phyloP scores from a whole-genome alignment of 2,329 filamentous ascomycete genomes.

The Westerdykella ornata region DNA sequence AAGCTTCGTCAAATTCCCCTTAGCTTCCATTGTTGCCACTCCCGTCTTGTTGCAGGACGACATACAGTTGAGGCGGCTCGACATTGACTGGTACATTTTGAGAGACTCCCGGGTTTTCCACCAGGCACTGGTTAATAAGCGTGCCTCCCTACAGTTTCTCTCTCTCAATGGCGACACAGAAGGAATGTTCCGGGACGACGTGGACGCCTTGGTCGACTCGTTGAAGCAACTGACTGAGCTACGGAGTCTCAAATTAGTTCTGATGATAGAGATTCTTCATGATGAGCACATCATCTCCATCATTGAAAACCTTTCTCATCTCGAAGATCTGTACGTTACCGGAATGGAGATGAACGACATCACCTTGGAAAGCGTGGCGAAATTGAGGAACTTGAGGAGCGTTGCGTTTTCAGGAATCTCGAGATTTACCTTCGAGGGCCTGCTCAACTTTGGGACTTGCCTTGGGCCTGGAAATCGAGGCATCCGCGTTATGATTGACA shows the following conservation, averaged over 20 bases:
- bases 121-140: constrained; percentile 48
- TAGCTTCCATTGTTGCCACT: constrained; percentile 48
- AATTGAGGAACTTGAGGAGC: constrained; percentile 45
- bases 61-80: constrained; percentile 44
- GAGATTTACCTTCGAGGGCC: constrained; percentile 47
- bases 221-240: constrained; percentile 49
- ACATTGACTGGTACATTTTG: constrained; percentile 45
- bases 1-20: constrained; percentile 46
- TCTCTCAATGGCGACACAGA: constrained; percentile 45
- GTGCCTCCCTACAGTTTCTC: constrained; percentile 43
- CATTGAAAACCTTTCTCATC: constrained; percentile 39
- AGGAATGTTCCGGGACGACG: constrained; percentile 42
- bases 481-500: constrained; percentile 40
- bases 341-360: constrained; percentile 50
- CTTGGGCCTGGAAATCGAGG: constrained; percentile 40
- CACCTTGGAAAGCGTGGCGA: constrained; percentile 41
- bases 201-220: constrained; percentile 46
- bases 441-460: constrained; percentile 42
- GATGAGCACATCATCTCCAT: constrained; percentile 47
- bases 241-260: constrained; percentile 48
- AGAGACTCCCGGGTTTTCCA: constrained; percentile 50
- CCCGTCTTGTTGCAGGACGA: constrained; percentile 44
- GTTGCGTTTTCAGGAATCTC: constrained; percentile 52
- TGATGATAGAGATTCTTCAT: constrained; percentile 48
- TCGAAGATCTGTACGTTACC: constrained; percentile 53